Conservation (phyloP, 495 filamentous ascomycete species). For the Trichoderma erinaceum region DNA sequence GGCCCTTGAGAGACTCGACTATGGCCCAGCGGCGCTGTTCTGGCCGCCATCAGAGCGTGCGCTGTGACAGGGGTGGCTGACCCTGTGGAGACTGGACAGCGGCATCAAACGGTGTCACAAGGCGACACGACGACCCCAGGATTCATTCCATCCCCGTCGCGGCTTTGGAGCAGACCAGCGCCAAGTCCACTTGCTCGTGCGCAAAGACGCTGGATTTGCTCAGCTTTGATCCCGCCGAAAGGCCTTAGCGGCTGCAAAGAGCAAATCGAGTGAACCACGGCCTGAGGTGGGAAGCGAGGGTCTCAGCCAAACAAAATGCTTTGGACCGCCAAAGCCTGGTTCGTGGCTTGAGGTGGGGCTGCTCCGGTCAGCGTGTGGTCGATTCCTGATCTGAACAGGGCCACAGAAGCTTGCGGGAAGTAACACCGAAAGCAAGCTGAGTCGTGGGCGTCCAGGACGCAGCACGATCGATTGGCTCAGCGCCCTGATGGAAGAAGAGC, state of each 20-base stretch:
- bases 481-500: background rate
- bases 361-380: background rate
- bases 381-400: background rate
- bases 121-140: constrained; percentile 14
- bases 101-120: constrained; percentile 14
- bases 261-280: background rate
- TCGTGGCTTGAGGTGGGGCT: constrained; percentile 10
- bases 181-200: constrained; percentile 1
- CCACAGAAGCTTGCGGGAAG: background rate
- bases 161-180: background rate
- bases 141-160: constrained; percentile 9
- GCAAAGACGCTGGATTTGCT: background rate
- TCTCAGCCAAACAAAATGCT: background rate
- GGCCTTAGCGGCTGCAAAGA: constrained; percentile 4
- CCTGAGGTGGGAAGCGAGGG: background rate
- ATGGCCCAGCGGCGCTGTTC: constrained; percentile 6
- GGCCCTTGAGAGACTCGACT: constrained; percentile 4
- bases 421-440: constrained; percentile 11
- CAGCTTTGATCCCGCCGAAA: constrained; percentile 5
- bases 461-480: background rate
- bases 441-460: background rate
- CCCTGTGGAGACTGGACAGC: constrained; percentile 13
- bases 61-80: constrained; percentile 14
- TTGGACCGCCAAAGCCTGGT: constrained; percentile 5
- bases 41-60: constrained; percentile 10